Evolutionary conservation across 148 eudicot genomes (phyloP), one percentile per base, ranked within the genome.

Genomic region (Cornus suecica): DNA sequence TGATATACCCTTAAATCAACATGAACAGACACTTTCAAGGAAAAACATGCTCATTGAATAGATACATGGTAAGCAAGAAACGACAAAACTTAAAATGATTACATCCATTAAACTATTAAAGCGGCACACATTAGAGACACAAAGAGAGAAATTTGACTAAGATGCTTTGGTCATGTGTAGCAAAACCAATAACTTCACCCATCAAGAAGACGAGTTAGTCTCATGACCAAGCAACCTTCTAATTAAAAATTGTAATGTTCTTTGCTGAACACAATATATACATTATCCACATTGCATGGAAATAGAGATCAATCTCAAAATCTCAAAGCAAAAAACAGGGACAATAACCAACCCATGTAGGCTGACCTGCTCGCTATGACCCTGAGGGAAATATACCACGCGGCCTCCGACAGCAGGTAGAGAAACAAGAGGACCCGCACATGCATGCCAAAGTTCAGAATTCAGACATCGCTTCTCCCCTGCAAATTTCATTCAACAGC

Each of bases 371-470:
- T 87, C 90, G 71, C 88, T 87, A 66, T 87, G 88, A 58, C 90
- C 90, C 81, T 87, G 89, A 31, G 89, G 89, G 73, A 87, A 87
- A 76, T 87, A 87, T 23, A 84, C 87, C 27, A 87, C 90, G 65
- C 82, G 90, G 71, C 83, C 83, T 34, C 90, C 90, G 58, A 81
- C 73, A 31, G 84, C 63, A 52, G 90, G 90, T 60, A 87, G 82
- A 48, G 88, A 87, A 58, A 87, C 88, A 61, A 87, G 90, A 76
- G 90, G 90, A 62, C 90, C 90, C 32, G 90, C 90, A 80, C 90
- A 87, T 25, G 88, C 88, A 77, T 87, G 90, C 90, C 90, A 87
- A 28, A 87, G 88, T 74, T 87, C 90, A 68, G 88, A 87, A 75
- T 87, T 87, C 64, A 84, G 34, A 75, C 86, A 84, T 73, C 78